Evolutionary conservation across 306 rosid species (phyloP), one percentile per base, ranked within the genome.

Genomic region (Fagus crenata): DNA sequence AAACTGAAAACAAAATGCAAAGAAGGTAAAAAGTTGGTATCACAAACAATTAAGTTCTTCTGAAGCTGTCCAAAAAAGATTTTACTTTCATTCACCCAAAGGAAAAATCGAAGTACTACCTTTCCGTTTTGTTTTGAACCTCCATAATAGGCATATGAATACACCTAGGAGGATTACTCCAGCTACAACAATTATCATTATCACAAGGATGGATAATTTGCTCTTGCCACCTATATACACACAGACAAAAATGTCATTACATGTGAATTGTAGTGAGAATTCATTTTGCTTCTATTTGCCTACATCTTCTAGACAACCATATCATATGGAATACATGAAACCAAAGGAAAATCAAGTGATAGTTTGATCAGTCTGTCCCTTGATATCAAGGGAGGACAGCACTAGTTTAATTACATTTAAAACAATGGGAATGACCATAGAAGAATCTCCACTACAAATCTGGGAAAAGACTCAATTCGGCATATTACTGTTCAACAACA

Each of bases 101-200:
- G 17, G 54, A 77, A 61, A 6, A 55, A 15, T 49, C 39, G 5
- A 14, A 77, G 63, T 67, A 76, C 82, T 77, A 93, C 98, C 92
- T 81, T 86, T 76, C 82, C 76, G 78, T 83, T 86, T 90, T 68
- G 69, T 78, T 80, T 75, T 86, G 86, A 81, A 84, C 61, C 85
- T 82, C 91, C 89, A 84, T 22, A 84, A 51, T 17, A 89, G 73
- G 79, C 80, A 87, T 32, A 70, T 43, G 59, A 81, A 4, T 36
- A 87, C 40, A 40, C 83, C 92, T 12, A 89, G 59, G 49, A 75
- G 82, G 81, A 81, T 59, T 55, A 84, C 83, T 80, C 87, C 97
- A 0, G 75, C 87, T 54, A 82, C 69, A 80, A 82, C 68, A 41
- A 80, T 39, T 28, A 74, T 49, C 77, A 82, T 59, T 49, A 89